Percentiles rank a stretch among this genome's conserved stretches.
Evolutionary conservation across 179 eudicot species (phyloP).

Genomic region (Sideroxylon spinosum): DNA sequence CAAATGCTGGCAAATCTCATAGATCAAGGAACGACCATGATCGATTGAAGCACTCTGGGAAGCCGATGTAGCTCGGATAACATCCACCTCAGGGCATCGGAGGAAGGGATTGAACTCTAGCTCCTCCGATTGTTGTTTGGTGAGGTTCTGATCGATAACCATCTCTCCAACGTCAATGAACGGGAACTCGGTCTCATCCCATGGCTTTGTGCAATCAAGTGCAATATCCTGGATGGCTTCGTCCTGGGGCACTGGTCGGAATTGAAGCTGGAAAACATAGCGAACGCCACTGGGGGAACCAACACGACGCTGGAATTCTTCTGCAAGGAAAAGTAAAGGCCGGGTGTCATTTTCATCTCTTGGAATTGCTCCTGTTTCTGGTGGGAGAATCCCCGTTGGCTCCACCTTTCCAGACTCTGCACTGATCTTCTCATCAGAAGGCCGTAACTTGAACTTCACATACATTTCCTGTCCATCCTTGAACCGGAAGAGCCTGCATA

Average conservation of each 20-base stretch:
- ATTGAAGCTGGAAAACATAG: slow-evolving; percentile 38
- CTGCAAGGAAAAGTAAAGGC: slow-evolving; percentile 41
- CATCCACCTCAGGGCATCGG: slow-evolving; percentile 37
- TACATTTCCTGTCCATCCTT: slow-evolving; percentile 44
- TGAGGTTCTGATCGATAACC: slow-evolving; percentile 29
- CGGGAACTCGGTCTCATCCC: slow-evolving; percentile 42
- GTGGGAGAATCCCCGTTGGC: slow-evolving; percentile 43
- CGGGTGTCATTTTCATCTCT: slow-evolving; percentile 34
- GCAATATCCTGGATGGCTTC: slow-evolving; percentile 27
- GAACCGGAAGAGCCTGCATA: slow-evolving; percentile 44
- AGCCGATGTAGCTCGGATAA: slow-evolving; percentile 40
- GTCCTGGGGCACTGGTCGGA: slow-evolving; percentile 27
- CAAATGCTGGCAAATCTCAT: slow-evolving; percentile 44
- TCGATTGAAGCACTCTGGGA: slow-evolving; percentile 47
- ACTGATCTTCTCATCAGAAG: slow-evolving; percentile 26
- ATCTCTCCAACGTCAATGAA: slow-evolving; percentile 35
- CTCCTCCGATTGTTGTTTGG: slow-evolving; percentile 26
- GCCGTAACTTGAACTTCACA: slow-evolving; percentile 42
- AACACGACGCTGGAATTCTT: slow-evolving; percentile 38
- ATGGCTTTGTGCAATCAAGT: slow-evolving; percentile 43
- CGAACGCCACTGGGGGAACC: slow-evolving; percentile 29
- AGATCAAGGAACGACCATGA: slow-evolving; percentile 46
- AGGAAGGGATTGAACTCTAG: slow-evolving; percentile 41
- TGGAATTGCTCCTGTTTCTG: slow-evolving; percentile 50
- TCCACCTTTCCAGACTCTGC: slow-evolving; percentile 41